phyloP scores from a whole-genome alignment of 2,329 filamentous ascomycete species.

The Bimuria novae-zelandiae region DNA sequence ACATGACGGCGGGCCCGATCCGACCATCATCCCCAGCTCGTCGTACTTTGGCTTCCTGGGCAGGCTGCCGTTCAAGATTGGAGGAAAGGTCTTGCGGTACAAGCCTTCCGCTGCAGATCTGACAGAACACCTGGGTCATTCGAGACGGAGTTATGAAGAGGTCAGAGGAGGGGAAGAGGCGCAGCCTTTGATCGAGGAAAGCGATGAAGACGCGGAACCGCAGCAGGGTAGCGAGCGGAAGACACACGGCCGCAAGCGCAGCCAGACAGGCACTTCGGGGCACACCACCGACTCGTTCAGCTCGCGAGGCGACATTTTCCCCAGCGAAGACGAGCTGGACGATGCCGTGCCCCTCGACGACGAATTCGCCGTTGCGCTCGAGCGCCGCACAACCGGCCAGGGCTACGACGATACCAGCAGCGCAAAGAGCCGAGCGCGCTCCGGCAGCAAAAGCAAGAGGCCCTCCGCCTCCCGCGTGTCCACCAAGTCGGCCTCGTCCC shows the following conservation, averaged over 20 bases:
- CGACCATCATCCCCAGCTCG: conserved; percentile 87
- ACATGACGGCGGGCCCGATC: conserved; percentile 64
- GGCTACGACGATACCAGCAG: conserved; percentile 72
- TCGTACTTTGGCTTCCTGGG: conserved; percentile 84
- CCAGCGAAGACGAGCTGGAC: conserved; percentile 83
- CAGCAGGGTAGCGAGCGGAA: conserved; percentile 30
- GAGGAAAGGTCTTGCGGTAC: conserved; percentile 77
- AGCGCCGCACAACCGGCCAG: conserved; percentile 65
- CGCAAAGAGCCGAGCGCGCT: conserved; percentile 61
- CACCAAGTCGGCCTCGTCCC: conserved; percentile 52
- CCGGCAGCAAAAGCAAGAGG: conserved; percentile 43
- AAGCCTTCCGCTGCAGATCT: conserved; percentile 89
- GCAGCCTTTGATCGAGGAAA: conserved; percentile 73
- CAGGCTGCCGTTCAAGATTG: conserved; percentile 81
- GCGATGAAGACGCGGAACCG: conserved; percentile 50
- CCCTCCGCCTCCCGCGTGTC: conserved; percentile 55
- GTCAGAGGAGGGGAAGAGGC: conserved; percentile 57
- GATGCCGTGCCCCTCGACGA: conserved; percentile 93
- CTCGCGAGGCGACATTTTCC: conserved; percentile 87
- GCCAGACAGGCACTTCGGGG: conserved; percentile 77
- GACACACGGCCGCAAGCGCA: conserved; percentile 64
- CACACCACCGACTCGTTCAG: conserved; percentile 84
- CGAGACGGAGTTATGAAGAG: conserved; percentile 58
- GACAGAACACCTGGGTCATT: conserved; percentile 78
- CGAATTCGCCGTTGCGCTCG: conserved; percentile 84